Percentiles rank a stretch among this genome's conserved stretches.
These are phyloP conservation scores for Coemansia sp. DNA, from an alignment of 192 early-diverging fungal genomes.

Conservation along the genomic window DNA sequence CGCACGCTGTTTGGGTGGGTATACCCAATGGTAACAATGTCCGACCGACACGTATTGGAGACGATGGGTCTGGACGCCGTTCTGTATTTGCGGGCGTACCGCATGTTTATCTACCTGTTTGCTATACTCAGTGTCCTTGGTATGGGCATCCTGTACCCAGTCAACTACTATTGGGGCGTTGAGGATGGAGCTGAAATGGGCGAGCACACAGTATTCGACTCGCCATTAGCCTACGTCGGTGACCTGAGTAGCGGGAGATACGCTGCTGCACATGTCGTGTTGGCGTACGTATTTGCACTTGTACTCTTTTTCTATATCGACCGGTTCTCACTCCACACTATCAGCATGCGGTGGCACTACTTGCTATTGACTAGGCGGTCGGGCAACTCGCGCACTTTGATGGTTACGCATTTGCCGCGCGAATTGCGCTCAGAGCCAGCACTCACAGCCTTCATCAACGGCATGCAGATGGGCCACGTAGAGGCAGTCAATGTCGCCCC, in stretches of 20 bases:
- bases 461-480: conserved; percentile 63
- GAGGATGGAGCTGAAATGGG: conserved; percentile 10
- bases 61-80: conserved; percentile 56
- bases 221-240: conserved; percentile 38
- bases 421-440: conserved; percentile 58
- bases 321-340: conserved; percentile 49
- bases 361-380: conserved; percentile 50
- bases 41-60: conserved; percentile 54
- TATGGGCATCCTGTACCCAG: conserved; percentile 49
- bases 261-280: conserved; percentile 34
- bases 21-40: conserved; percentile 50
- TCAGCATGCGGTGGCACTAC: conserved; percentile 59
- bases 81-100: conserved; percentile 51
- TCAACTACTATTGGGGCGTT: conserved; percentile 42
- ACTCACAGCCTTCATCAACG: conserved; percentile 64
- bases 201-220: conserved; percentile 47
- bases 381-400: conserved; percentile 63
- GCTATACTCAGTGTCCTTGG: conserved; percentile 32
- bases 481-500: conserved; percentile 69
- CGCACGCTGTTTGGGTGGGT: conserved; percentile 55
- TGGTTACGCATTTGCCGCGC: conserved; percentile 69
- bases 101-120: conserved; percentile 58
- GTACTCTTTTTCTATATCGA: conserved; percentile 56
- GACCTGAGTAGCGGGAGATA: conserved; percentile 26
- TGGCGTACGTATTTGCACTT: conserved; percentile 49